Conservation (phyloP, 2,329 filamentous ascomycete genomes). For the Lasiodiplodia citricola region DNA sequence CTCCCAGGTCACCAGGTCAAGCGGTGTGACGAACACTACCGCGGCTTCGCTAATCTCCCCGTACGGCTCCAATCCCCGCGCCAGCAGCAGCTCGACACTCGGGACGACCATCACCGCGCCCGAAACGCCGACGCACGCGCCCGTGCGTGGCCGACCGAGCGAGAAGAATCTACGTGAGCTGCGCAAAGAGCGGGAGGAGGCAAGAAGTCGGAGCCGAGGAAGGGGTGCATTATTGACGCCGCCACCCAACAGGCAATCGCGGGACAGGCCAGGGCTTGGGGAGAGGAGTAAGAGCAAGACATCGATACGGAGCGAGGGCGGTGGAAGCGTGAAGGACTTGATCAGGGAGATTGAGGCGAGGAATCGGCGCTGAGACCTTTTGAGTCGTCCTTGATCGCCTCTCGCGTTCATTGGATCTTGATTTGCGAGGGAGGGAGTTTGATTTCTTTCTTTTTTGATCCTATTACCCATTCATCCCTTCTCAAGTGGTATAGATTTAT, state of each 20-base stretch:
- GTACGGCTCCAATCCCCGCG: conserved; percentile 1
- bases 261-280: conserved; percentile 17
- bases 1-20: background rate
- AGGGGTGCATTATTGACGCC: conserved; percentile 35
- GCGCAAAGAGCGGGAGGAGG: background rate
- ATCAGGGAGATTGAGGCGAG: conserved; percentile 14
- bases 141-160: background rate
- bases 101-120: conserved; percentile 6
- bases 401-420: background rate
- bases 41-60: conserved; percentile 4
- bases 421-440: background rate
- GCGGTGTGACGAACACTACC: background rate
- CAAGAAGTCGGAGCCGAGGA: conserved; percentile 30
- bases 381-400: background rate
- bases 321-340: conserved; percentile 21
- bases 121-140: background rate
- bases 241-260: conserved; percentile 29
- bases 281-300: conserved; percentile 25
- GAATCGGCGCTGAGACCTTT: background rate
- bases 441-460: background rate
- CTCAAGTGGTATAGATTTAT: background rate
- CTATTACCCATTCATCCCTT: background rate
- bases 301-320: conserved; percentile 3
- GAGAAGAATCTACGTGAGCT: background rate
- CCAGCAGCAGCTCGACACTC: background rate